Conservation (phyloP, 2,329 filamentous ascomycete genomes). For the Pestalotiopsis sp. region DNA sequence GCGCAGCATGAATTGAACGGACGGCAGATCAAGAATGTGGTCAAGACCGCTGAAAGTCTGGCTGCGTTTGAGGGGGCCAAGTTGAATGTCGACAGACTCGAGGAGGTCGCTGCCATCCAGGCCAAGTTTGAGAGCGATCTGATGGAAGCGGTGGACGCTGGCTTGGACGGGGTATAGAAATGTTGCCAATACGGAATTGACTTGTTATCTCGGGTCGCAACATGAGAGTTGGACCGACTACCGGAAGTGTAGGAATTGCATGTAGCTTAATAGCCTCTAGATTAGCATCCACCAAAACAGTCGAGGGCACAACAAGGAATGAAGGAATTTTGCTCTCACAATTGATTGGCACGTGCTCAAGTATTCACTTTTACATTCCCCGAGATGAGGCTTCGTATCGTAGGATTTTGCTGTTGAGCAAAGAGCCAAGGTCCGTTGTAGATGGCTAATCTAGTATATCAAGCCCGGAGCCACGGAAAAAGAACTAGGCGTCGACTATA, state of each 20-base stretch:
- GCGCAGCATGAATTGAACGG: conserved; percentile 27
- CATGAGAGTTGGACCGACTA: neutral
- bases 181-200: neutral
- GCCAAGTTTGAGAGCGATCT: conserved; percentile 31
- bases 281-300: neutral
- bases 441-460: neutral
- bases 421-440: too few relatives aligned
- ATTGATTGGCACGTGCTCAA: too few relatives aligned
- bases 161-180: neutral
- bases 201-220: neutral
- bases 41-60: conserved; percentile 31
- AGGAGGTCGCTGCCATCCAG: conserved; percentile 30
- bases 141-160: neutral
- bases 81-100: conserved; percentile 27
- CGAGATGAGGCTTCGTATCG: too few relatives aligned
- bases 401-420: too few relatives aligned
- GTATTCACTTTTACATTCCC: too few relatives aligned
- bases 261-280: neutral
- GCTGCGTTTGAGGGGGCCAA: conserved; percentile 29
- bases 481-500: neutral
- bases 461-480: neutral
- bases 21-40: conserved; percentile 32
- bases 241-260: neutral
- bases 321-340: neutral
- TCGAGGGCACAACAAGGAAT: neutral